A percentile compares a stretch with the other conserved stretches of the same genome.
These are phyloP conservation scores for Stramenopiles sp. DNA, from an alignment of 352 stramenopile genomes.

Conservation along the genomic window DNA sequence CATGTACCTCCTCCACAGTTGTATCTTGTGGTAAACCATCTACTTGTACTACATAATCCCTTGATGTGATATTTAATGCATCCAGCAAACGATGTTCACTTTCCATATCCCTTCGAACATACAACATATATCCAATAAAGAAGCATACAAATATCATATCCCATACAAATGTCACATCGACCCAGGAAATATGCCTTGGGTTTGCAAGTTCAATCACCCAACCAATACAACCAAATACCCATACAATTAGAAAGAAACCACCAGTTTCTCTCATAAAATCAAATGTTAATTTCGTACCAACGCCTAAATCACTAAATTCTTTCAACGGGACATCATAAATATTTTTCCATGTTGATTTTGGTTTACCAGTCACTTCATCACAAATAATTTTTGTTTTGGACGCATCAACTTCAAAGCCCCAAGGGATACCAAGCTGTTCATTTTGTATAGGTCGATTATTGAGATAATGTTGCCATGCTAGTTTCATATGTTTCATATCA, in stretches of 20 bases:
- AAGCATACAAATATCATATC: neutral
- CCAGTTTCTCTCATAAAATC: neutral
- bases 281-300: neutral
- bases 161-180: neutral
- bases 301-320: neutral
- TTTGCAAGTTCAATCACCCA: neutral
- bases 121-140: neutral
- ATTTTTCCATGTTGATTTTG: neutral
- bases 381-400: neutral
- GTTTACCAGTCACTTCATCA: neutral
- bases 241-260: neutral
- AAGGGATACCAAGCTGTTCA: neutral
- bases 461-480: neutral
- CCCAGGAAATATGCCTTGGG: neutral
- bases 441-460: neutral
- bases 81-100: neutral
- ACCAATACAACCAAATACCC: neutral
- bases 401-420: neutral
- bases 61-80: neutral
- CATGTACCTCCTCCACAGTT: neutral
- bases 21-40: neutral
- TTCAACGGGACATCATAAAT: neutral
- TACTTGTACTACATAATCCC: neutral
- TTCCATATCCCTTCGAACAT: neutral
- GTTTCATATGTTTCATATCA: neutral